Conservation (phyloP, 441 rosid species). For the Croton laevigatus region DNA sequence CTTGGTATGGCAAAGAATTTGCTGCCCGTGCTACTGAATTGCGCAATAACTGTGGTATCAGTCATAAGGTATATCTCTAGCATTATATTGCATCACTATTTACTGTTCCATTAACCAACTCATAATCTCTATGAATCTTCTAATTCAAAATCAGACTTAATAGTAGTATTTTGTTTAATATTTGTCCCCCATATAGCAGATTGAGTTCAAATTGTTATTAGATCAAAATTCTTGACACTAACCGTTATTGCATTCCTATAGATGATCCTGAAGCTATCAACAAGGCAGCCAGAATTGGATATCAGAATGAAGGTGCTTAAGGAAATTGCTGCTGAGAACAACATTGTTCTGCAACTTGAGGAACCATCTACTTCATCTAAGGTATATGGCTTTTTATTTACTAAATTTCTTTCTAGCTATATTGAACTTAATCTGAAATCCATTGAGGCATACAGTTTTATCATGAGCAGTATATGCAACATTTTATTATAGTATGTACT, state of each 20-base stretch:
- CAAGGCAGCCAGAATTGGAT: slow-evolving; percentile 63
- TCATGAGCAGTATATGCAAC: not conserved
- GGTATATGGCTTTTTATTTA: slow-evolving; percentile 28
- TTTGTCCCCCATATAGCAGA: not conserved
- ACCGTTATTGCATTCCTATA: slow-evolving; percentile 21
- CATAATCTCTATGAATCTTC: no score
- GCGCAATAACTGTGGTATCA: slow-evolving; percentile 71
- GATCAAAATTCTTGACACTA: not conserved
- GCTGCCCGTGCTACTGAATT: slow-evolving; percentile 70
- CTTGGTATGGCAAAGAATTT: slow-evolving; percentile 78
- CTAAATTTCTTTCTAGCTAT: no score
- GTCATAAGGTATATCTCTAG: slow-evolving; percentile 38
- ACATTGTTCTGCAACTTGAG: slow-evolving; percentile 53
- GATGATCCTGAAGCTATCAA: slow-evolving; percentile 84
- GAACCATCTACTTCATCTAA: slow-evolving; percentile 33
- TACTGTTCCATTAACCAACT: no score
- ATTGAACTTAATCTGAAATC: no score
- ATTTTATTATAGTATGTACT: not conserved
- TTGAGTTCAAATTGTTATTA: no score
- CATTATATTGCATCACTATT: no score
- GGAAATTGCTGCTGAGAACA: slow-evolving; percentile 70
- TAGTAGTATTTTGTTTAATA: no score
- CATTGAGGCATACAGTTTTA: not conserved
- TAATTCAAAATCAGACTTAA: no score
- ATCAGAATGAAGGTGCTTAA: slow-evolving; percentile 54